Base-by-base conservation (phyloP, 2,329 filamentous ascomycete species). In the Sordariomycetes sp. region DNA sequence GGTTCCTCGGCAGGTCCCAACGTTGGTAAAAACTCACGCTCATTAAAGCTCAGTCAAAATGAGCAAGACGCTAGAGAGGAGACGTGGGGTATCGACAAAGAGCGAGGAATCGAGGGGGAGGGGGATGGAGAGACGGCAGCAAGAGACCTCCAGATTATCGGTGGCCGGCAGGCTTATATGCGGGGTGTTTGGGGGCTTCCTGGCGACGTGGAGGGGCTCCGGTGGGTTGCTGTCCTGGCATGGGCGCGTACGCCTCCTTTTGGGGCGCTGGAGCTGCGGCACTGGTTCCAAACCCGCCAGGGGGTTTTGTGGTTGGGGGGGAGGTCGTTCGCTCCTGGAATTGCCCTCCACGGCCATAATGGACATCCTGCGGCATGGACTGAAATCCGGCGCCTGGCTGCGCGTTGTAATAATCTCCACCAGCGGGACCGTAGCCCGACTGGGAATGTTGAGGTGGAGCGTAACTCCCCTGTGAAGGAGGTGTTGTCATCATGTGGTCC, bases 401-500 rank as follows among this genome's bases (percentile, higher is more conserved):
- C 14, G 46, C 28, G 48, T 35, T 22, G 34, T 57, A 57, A 18
- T 52, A 57, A 34, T 57, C 55, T 25, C 50, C 40, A 20, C 43
- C 55, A 2, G 51, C 18, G 16, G 51, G 28, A 28, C n/a, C 48
- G 28, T 57, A 57, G 7, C 28, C 55, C 14, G 46, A 18, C 20
- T 57, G 55, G 46, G 55, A 20, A 40, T 57, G 55, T 28, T 52
- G 55, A 16, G 55, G 55, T 24, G 55, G 55, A 20, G 46, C 46
- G 20, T 57, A 57, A 48, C 37, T 57, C 24, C 55, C 55, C 28
- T 57, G 55, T n/a, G 50, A 48, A 11, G 55, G 55, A 28, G 55
- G 55, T 16, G 55, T 57, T 28, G 55, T 57, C 55, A 57, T 57
- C 48, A 57, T 57, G 32, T 57, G 55, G 40, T 57, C 55, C n/a